A percentile compares a stretch with the other conserved stretches of the same genome.
phyloP scores from a whole-genome alignment of 2,329 filamentous ascomycete species.

The Dothideomycetes sp. region DNA sequence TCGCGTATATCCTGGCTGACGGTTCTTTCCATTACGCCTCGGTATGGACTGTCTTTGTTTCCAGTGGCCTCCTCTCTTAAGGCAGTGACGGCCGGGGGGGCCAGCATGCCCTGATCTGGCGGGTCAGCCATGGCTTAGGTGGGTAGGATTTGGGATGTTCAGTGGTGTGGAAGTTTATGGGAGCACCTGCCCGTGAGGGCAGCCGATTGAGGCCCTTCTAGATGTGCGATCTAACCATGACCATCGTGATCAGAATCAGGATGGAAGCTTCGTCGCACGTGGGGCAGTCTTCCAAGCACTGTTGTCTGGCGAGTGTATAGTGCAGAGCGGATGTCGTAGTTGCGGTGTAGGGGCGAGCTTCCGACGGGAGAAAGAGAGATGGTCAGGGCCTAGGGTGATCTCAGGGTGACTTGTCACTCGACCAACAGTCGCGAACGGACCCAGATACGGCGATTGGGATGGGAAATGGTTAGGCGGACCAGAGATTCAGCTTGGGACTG shows the following conservation, averaged over 20 bases:
- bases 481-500: too few species aligned
- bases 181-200: conserved; percentile 14
- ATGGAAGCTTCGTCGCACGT: conserved; percentile 6
- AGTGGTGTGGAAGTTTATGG: background rate
- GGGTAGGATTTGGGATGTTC: background rate
- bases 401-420: background rate
- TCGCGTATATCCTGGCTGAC: conserved; percentile 85
- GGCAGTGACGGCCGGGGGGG: conserved; percentile 36
- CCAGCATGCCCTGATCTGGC: conserved; percentile 24
- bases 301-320: background rate
- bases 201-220: conserved; percentile 12
- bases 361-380: background rate
- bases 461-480: background rate
- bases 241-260: conserved; percentile 14
- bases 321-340: background rate
- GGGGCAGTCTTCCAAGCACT: background rate
- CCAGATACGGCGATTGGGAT: background rate
- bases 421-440: background rate
- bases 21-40: conserved; percentile 46
- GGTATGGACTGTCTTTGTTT: conserved; percentile 15
- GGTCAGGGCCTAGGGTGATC: background rate
- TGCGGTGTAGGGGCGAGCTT: background rate
- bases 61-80: conserved; percentile 32
- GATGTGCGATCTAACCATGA: conserved; percentile 10
- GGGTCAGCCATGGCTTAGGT: conserved; percentile 7